Base-by-base conservation (phyloP, 257 asterid species). In the Galeopsis tetrahit region DNA sequence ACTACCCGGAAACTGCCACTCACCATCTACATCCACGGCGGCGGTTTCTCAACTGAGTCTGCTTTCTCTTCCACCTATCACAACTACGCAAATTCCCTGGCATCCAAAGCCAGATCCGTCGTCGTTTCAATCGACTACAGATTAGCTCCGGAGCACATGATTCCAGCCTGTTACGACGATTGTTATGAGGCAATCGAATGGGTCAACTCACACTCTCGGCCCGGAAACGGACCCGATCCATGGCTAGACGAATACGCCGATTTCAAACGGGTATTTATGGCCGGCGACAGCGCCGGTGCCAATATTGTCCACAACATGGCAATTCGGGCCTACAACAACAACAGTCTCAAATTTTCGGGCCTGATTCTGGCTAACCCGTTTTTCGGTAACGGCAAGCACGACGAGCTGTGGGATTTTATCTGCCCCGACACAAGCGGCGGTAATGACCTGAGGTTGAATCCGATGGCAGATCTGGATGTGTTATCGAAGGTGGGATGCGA, bases 201-300 rank as follows among this genome's bases (percentile, higher is more conserved):
- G 97, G 56, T 86, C 32, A 78, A 51, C 52, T 76, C 83, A 4
- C 87, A 86, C 2, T 31, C 79, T 28, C 15, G 71, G 2, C 15
- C 15, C 31, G 80, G 73, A 0, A 38, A 58, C 17, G 92, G 85
- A 3, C 36, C 87, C 40, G 96, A 93, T 9, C 78, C 90, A 13
- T 89, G 97, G 96, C 15, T 93, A 7, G 79, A 66, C 21, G 71
- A 35, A 2, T 75, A 74, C 80, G 98, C 80, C 0, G 90, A 87
- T 44, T 85, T 89, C 34, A 2, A 49, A 0, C 80, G 86, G 14
- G 82, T 85, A 9, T 90, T 63, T 70, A 34, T 87, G 63, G 88
- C 84, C 10, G 97, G 98, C 7, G 97, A 93, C 70, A 90, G 98
- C 64, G 95, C 96, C 2, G 98, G 98, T 57, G 96, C 89, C 3